Evolutionary conservation across 1,284 basidiomycete genomes (phyloP).

Genomic region (Earliella scabrosa): DNA sequence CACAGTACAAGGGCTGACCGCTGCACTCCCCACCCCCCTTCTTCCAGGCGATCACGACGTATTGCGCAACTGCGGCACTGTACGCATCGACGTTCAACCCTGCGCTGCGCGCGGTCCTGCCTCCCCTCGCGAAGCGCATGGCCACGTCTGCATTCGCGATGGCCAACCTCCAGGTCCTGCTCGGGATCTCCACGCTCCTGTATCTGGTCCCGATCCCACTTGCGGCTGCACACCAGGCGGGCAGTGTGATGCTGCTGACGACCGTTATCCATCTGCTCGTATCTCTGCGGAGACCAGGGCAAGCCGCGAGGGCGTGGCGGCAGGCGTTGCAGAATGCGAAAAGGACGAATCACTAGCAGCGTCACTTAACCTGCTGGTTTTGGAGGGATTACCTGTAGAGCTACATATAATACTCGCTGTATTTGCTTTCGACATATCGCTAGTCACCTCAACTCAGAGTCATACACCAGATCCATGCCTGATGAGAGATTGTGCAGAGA

Average conservation of each 20-base stretch:
- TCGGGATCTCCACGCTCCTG: constrained; percentile 92
- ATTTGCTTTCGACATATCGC: constrained; percentile 9
- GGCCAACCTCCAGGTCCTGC: constrained; percentile 84
- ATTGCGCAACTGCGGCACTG: constrained; percentile 69
- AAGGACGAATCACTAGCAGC: constrained; percentile 2
- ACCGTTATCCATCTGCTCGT: constrained; percentile 81
- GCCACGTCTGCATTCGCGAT: constrained; percentile 77
- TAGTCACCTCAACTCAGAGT: no score
- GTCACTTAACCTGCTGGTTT: not conserved
- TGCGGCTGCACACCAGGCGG: constrained; percentile 94
- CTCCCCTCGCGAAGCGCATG: constrained; percentile 67
- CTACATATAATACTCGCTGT: constrained; percentile 17
- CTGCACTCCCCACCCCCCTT: constrained; percentile 7
- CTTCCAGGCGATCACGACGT: constrained; percentile 84
- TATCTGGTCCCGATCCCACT: constrained; percentile 94
- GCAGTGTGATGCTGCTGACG: constrained; percentile 89
- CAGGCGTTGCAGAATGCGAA: constrained; percentile 33
- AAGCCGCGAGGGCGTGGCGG: constrained; percentile 70
- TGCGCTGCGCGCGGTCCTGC: constrained; percentile 62
- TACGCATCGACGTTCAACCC: constrained; percentile 61
- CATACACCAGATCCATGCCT: constrained; percentile 3
- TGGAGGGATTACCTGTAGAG: constrained; percentile 8
- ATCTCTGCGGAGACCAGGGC: constrained; percentile 73
- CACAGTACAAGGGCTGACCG: constrained; percentile 6
- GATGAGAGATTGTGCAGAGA: not conserved